A percentile compares a stretch with the other conserved stretches of the same genome.
Conservation (phyloP, 208 protist genomes). For the Trichomonas tenax region DNA sequence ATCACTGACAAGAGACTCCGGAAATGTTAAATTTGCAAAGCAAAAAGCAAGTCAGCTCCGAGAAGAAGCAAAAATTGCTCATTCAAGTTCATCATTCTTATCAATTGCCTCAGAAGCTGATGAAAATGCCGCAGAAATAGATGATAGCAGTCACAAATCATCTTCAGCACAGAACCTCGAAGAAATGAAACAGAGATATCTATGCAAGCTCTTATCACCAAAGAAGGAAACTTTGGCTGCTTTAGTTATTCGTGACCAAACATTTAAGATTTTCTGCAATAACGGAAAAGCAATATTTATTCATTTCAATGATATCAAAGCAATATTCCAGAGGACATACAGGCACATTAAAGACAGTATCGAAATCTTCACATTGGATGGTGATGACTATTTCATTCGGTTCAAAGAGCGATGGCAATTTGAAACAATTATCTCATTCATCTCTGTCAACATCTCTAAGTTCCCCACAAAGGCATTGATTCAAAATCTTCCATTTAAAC, state of each 20-base stretch:
- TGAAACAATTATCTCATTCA: background rate
- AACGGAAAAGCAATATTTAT: background rate
- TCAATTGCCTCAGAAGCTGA: background rate
- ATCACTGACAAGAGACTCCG: background rate
- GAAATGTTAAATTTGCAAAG: background rate
- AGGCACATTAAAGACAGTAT: background rate
- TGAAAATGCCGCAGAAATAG: background rate
- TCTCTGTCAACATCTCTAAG: background rate
- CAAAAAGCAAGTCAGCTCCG: background rate
- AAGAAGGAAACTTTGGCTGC: background rate
- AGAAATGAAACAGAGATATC: background rate
- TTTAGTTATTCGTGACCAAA: background rate
- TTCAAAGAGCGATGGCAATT: background rate
- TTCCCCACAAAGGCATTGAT: background rate
- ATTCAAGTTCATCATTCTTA: background rate
- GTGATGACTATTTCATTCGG: background rate
- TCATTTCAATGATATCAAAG: background rate
- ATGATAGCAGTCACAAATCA: background rate
- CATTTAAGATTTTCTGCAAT: background rate
- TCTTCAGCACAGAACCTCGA: background rate
- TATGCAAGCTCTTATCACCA: background rate
- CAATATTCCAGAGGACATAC: background rate
- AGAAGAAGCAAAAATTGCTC: background rate
- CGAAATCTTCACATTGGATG: background rate
- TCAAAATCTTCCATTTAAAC: background rate